phyloP scores from a whole-genome alignment of 2,329 filamentous ascomycete genomes.

The Diplocarpon mali region DNA sequence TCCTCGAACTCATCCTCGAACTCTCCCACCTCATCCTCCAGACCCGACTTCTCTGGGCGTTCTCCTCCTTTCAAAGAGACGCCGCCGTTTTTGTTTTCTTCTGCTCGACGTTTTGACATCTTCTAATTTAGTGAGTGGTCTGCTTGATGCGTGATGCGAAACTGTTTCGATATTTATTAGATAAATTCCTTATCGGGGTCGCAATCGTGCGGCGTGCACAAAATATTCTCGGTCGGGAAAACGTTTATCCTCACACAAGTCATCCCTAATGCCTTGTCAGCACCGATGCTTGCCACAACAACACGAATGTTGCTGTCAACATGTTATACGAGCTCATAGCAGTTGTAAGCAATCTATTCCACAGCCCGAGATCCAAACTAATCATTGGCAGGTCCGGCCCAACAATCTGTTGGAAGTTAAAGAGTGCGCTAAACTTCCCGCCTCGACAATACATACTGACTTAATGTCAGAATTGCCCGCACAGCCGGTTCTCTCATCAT shows the following conservation, averaged over 20 bases:
- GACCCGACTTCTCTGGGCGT: slow-evolving; percentile 53
- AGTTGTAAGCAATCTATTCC: slow-evolving; percentile 51
- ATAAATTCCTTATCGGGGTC: slow-evolving; percentile 15
- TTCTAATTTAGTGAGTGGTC: background rate
- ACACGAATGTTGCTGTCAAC: slow-evolving; percentile 26
- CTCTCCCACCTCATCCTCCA: slow-evolving; percentile 59
- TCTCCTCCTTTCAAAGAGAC: slow-evolving; percentile 48
- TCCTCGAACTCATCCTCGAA: slow-evolving; percentile 96
- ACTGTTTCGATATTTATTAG: background rate
- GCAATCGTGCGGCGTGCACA: background rate
- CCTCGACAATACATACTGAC: slow-evolving; percentile 5
- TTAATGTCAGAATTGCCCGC: slow-evolving; percentile 61
- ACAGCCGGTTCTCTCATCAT: slow-evolving; percentile 78
- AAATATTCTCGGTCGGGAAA: background rate
- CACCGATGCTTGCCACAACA: background rate
- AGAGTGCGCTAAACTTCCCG: slow-evolving; percentile 53
- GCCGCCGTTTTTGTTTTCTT: slow-evolving; percentile 34
- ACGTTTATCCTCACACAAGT: too few species aligned
- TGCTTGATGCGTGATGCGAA: background rate
- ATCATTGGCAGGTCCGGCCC: slow-evolving; percentile 63
- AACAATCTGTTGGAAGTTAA: slow-evolving; percentile 85
- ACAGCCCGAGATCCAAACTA: slow-evolving; percentile 7
- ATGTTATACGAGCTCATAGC: slow-evolving; percentile 99
- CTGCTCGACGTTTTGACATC: slow-evolving; percentile 50
- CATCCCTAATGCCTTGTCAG: too few species aligned